phyloP scores from a whole-genome alignment of 176 grass and related monocot genomes.

The Oryza meyeriana region DNA sequence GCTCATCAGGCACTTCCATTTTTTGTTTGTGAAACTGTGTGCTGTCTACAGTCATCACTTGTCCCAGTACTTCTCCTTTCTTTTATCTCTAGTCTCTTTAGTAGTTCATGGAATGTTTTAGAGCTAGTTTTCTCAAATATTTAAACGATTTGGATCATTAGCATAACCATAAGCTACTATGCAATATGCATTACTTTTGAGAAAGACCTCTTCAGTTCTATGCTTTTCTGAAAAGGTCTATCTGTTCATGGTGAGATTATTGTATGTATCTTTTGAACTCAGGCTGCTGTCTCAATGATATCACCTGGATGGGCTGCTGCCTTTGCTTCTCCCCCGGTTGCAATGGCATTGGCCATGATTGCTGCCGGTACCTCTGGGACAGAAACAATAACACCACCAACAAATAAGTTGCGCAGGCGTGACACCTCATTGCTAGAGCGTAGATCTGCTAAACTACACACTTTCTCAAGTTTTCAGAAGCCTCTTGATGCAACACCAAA shows the following conservation, averaged over 20 bases:
- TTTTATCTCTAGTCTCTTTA: neutral
- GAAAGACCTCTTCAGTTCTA: neutral
- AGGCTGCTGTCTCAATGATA: conserved; percentile 81
- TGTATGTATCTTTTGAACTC: conserved; percentile 25
- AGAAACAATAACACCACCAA: conserved; percentile 53
- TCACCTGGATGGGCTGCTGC: conserved; percentile 80
- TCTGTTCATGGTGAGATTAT: conserved; percentile 5
- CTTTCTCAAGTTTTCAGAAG: conserved; percentile 77
- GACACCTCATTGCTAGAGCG: conserved; percentile 65
- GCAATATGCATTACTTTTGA: neutral
- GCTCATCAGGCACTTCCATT: conserved; percentile 15
- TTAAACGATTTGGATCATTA: neutral
- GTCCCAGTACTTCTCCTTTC: neutral
- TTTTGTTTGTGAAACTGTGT: conserved; percentile 5
- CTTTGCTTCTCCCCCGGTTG: conserved; percentile 88
- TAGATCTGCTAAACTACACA: conserved; percentile 57
- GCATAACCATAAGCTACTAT: neutral
- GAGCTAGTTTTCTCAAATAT: neutral
- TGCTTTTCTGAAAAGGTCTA: conserved; percentile 14
- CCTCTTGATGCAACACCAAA: conserved; percentile 43
- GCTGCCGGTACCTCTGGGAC: conserved; percentile 72
- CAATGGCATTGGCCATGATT: conserved; percentile 85
- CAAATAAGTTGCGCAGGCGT: conserved; percentile 50
- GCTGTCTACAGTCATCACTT: neutral
- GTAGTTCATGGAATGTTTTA: neutral